phyloP scores from a whole-genome alignment of 495 filamentous ascomycete species.

The Lepidopterella palustris region DNA sequence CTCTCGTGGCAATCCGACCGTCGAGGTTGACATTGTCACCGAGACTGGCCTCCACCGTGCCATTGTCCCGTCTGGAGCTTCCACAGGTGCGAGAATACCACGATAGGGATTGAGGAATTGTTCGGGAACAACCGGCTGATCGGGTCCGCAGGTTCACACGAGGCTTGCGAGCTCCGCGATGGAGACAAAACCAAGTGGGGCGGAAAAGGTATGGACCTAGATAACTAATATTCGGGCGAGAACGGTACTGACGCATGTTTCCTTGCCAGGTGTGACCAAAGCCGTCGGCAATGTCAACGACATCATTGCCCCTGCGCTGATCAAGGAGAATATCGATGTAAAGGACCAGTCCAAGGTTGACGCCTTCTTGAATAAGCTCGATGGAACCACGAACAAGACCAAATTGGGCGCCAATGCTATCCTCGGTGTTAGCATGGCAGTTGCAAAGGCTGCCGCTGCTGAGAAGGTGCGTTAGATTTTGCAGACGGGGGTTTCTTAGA shows the following conservation, averaged over 20 bases:
- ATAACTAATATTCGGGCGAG: not conserved
- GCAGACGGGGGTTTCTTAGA: slow-evolving; percentile 5
- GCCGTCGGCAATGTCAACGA: slow-evolving; percentile 96
- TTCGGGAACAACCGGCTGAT: slow-evolving; percentile 19
- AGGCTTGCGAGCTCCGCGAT: slow-evolving; percentile 97
- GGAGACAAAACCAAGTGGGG: slow-evolving; percentile 95
- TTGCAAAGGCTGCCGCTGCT: slow-evolving; percentile 96
- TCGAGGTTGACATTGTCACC: slow-evolving; percentile 93
- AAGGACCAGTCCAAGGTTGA: slow-evolving; percentile 95
- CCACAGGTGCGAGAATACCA: slow-evolving; percentile 61
- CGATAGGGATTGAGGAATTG: not conserved
- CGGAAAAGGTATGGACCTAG: slow-evolving; percentile 63
- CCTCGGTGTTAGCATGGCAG: slow-evolving; percentile 88
- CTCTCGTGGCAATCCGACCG: slow-evolving; percentile 96
- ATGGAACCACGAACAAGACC: slow-evolving; percentile 94
- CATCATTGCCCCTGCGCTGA: slow-evolving; percentile 81
- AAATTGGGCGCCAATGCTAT: slow-evolving; percentile 99
- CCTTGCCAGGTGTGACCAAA: slow-evolving; percentile 64
- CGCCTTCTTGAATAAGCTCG: slow-evolving; percentile 89
- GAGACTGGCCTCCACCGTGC: slow-evolving; percentile 95
- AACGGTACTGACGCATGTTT: slow-evolving; percentile 9
- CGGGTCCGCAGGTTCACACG: slow-evolving; percentile 74
- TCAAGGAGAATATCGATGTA: slow-evolving; percentile 89
- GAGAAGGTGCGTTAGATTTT: slow-evolving; percentile 62
- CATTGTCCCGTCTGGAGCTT: slow-evolving; percentile 97